Base-by-base conservation (phyloP, 345 rosid species). In the Mercurialis annua region DNA sequence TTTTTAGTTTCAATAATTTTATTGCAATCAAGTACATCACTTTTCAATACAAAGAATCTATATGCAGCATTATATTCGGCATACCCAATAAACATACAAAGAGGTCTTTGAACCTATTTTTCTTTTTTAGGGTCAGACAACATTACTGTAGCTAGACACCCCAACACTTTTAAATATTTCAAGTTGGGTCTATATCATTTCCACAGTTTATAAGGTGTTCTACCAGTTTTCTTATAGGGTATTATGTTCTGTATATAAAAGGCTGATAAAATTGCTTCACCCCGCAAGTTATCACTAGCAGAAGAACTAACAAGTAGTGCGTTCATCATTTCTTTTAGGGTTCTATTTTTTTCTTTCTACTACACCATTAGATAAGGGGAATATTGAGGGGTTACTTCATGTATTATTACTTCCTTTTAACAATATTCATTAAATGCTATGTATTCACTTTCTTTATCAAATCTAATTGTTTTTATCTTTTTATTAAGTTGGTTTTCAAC, bases 11-110 rank as follows among this genome's bases (percentile, higher is more conserved):
- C 38, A 24, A 62, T 3, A 12, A 62, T 62, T 3, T 21, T 46
- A 8, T 62, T 46, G 6, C 6, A 2, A 44, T 44, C 52, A 16
- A 62, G 16, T 5, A 46, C 40, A 44, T 62, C 53, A 62, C 23
- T 27, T 44, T 62, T 62, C 33, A 23, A 42, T 14, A 62, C 40
- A 15, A 26, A 9, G 27, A 46, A 44, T 46, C 36, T 26, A 46
- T 27, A 27, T 15, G 33, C 21, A 31, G 0, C 31, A 59, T 16
- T 44, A 62, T 44, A 36, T 15, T 62, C 6, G 26, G 40, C 38
- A 44, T 62, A 62, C 2, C 66, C 15, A 24, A 62, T 62, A 16
- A 62, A 62, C 38, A 62, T 44, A 1, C 38, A 61, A 61, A 14
- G 20, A 42, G 0, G 30, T 59, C 40, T 59, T 59, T 0, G 48